Base-by-base conservation (phyloP, 78 protist genomes). In the Dictyostelium capitatum region DNA sequence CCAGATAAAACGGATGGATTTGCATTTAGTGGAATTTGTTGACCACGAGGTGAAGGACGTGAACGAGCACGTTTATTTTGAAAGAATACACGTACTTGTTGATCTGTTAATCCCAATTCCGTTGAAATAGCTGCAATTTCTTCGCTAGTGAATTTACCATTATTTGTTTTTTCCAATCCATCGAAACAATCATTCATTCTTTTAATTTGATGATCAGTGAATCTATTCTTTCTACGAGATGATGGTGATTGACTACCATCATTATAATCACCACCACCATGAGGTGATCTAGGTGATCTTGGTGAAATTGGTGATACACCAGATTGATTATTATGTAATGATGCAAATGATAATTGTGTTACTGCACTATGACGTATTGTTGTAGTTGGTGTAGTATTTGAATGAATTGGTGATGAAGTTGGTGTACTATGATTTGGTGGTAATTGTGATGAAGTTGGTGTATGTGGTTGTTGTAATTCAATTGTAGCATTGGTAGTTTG, bases 21-120 rank as follows among this genome's bases (percentile, higher is more conserved):
- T 28, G 72, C 1, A n/a, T n/a, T n/a, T n/a, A n/a, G n/a, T n/a
- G n/a, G n/a, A 59, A 1, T 11, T n/a, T 23, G 65, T n/a, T 57
- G 65, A 64, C 78, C 78, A 41, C 78, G 32, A 15, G 78, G 78
- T 3, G 78, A 70, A 11, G 78, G 78, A 30, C 82, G 51, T 30
- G 69, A 53, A 47, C 82, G 53, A 23, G 82, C 82, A 20, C 67
- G 51, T 77, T 53, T 77, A 53, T 77, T 77, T 77, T 77, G 82
- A 53, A 77, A 77, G 54, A 23, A 77, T 17, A 77, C 48, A 43
- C 56, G 51, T 3, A 77, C 82, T 32, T 77, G 82, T 17, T 77
- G 82, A 23, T 77, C 82, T 4, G 64, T 77, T 17, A 77, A 32
- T 7, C 51, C 47, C 47, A 77, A 17, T 17, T 77, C 82, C 4